Evolutionary conservation across 345 rosid genomes (phyloP).

Genomic region (Populus alba): DNA sequence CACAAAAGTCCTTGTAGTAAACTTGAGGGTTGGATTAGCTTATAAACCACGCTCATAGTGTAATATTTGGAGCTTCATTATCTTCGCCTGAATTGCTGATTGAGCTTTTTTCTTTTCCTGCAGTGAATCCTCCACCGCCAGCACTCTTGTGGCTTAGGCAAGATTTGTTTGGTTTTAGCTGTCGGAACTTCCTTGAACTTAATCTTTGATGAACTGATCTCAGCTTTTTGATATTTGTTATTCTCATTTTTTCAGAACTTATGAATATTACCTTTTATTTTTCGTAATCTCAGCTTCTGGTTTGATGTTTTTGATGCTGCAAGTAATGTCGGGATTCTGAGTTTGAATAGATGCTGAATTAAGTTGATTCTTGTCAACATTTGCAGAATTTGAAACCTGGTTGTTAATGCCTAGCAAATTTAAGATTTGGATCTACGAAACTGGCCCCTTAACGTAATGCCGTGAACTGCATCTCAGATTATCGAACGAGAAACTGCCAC

Average conservation of each 20-base stretch:
- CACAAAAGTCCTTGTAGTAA: not conserved
- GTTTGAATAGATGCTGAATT: not conserved
- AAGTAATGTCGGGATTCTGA: not conserved
- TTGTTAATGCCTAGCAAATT: not conserved
- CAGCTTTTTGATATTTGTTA: not conserved
- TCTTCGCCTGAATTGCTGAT: not conserved
- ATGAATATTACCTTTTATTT: not conserved
- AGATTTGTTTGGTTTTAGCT: not conserved
- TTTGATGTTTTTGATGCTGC: not conserved
- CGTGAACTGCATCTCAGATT: not conserved
- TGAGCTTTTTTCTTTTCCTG: not conserved
- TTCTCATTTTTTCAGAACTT: not conserved
- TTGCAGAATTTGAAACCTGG: not conserved
- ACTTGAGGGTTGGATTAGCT: not conserved
- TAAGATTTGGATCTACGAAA: not conserved
- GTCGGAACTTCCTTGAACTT: not conserved
- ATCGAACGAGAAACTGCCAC: not conserved
- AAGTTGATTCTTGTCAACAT: not conserved
- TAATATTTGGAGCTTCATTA: not conserved
- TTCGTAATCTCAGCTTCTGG: not conserved
- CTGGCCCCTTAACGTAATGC: not conserved
- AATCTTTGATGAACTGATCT: not conserved
- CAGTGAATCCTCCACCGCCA: slow-evolving; percentile 65
- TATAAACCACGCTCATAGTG: not conserved
- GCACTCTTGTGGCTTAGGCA: slow-evolving; percentile 58